Evolutionary conservation across 192 early-diverging fungal genomes (phyloP), one percentile per base, ranked within the genome.

Genomic region (Chytriomyces hyalinus): DNA sequence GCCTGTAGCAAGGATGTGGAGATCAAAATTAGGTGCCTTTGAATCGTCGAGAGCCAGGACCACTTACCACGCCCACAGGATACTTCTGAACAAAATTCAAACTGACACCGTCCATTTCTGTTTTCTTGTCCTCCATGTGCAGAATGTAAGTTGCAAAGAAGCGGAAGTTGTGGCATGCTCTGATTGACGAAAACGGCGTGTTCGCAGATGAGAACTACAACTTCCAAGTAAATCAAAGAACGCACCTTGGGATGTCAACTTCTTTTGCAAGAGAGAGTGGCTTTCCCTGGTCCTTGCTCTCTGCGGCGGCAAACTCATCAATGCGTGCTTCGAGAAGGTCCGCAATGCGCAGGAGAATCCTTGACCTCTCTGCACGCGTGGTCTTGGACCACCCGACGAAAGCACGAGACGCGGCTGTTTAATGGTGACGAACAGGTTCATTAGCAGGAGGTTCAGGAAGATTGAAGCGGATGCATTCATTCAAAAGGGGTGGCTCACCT

Each of bases 281-380:
- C 78, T 94, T 95, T 24, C 93, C 94, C 67, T 94, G 93, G 78
- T 94, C 94, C 64, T 72, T 80, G 3, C 91, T 87, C 80, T 95
- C 94, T 26, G 93, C 89, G 17, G 22, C 48, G 1, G 88, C 91
- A 77, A 92, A 91, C 70, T 90, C 90, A 49, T 87, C 85, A 9
- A 84, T 61, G 26, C 91, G 81, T 7, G 26, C 67, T 17, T 90
- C 89, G 17, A 90, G 83, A 57, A 87, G 77, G 36, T 86, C 80
- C 6, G 92, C 94, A 9, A 95, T 82, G 53, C 89, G 84, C 66
- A 84, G 70, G 75, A 96, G 83, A 71, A 82, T 79, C 69, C 26
- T 80, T 46, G 85, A 92, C 76, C 80, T 86, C 69, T 64, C 77
- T 26, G 26, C 64, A 5, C 78, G 67, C 0, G 81, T 75, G 3